Conservation (phyloP, 2,329 filamentous ascomycete species). For the Anisogramma anomala region DNA sequence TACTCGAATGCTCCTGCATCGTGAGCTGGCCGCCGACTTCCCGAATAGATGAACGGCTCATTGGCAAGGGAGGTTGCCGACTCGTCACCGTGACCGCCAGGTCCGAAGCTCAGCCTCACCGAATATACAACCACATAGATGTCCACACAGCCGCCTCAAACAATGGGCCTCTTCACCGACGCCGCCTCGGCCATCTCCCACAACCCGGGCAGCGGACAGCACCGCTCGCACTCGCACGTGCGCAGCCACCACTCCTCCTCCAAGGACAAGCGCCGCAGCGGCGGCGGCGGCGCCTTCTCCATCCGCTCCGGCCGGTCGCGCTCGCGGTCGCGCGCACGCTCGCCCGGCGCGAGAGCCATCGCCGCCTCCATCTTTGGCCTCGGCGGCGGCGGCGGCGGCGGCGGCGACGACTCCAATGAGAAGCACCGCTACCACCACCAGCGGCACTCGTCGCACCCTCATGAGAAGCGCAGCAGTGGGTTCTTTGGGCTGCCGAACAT, state of each 20-base stretch:
- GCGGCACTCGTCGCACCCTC: slow-evolving; percentile 3
- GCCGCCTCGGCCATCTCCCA: slow-evolving; percentile 21
- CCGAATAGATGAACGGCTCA: too few species aligned
- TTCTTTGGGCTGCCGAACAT: slow-evolving; percentile 37
- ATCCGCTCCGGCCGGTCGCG: slow-evolving; percentile 11
- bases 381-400: slow-evolving; percentile 23
- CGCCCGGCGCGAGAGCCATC: slow-evolving; percentile 25
- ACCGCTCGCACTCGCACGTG: slow-evolving; percentile 15
- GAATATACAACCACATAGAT: too few species aligned
- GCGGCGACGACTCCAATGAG: neutral
- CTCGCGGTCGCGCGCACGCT: slow-evolving; percentile 28
- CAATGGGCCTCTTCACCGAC: slow-evolving; percentile 27
- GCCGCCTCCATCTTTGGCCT: slow-evolving; percentile 34
- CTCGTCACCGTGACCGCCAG: too few species aligned
- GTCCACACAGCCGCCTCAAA: slow-evolving; percentile 1
- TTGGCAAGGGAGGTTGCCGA: too few species aligned
- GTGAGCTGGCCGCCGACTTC: slow-evolving; percentile 6
- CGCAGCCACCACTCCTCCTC: slow-evolving; percentile 15
- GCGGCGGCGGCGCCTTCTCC: neutral
- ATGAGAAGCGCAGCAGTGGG: slow-evolving; percentile 26
- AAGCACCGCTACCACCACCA: neutral
- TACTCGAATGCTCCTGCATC: slow-evolving; percentile 4
- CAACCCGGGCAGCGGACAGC: slow-evolving; percentile 15
- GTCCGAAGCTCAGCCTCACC: neutral
- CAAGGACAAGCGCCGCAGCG: slow-evolving; percentile 20